Base-by-base conservation (phyloP, 805 yeast genomes). In the baker's yeast (Saccharomyces cerevisiae) region DNA sequence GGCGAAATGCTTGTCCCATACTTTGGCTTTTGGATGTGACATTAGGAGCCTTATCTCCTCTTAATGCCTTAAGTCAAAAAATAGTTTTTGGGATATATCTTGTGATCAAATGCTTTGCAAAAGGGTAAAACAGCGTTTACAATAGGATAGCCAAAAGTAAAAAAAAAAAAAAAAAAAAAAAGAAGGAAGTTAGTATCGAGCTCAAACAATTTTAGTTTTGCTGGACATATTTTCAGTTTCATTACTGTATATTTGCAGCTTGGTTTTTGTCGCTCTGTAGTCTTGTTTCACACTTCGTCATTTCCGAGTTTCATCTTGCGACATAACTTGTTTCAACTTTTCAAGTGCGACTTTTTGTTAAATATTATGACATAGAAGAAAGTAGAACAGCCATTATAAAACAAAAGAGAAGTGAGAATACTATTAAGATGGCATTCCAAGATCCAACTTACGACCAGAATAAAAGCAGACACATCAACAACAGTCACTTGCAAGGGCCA, bases 401-500 rank as follows among this genome's bases (percentile, higher is more conserved):
- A 36, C 43, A n/a, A 24, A 36, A 36, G 43, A 49, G 53, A 28
- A 41, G 54, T 5, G 54, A 47, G 48, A 21, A 48, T 49, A 43
- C 53, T 50, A 29, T 41, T 36, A 32, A 54, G 49, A 55, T n/a
- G 54, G 51, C 29, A 53, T 53, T 24, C 51, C 24, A 36, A 17
- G 43, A 36, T 17, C 10, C 13, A 36, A 9, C 11, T 17, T 36
- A 36, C 17, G 43, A 36, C 11, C 43, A 36, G 22, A 10, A 36
- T 36, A 36, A 21, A 17, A 36, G 22, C 22, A 36, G 17, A 17
- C 43, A 36, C 43, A n/a, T n/a, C n/a, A 36, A 36, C 10, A 36
- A 36, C 11, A 36, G 24, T 53, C 54, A 58, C 51, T 53, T 51
- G 51, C 52, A 49, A 49, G 46, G 51, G 52, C 26, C 49, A 47